These are phyloP conservation scores for Aspergillus thermomutatus DNA, from an alignment of 2,329 filamentous ascomycete species.

Conservation along the genomic window DNA sequence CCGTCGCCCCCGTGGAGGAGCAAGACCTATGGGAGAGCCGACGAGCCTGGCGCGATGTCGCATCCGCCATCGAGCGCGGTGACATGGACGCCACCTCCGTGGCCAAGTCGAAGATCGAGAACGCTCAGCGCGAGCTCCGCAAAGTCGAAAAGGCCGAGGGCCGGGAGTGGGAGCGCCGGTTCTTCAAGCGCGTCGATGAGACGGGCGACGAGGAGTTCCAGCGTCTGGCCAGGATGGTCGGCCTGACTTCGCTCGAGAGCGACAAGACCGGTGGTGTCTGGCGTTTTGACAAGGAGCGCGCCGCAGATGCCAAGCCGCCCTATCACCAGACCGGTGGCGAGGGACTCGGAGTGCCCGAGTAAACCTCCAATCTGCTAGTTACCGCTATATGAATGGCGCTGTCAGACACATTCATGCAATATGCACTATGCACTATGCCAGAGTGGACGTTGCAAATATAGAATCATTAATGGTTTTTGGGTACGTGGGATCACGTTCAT, in stretches of 20 bases:
- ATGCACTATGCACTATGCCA: too few relatives aligned
- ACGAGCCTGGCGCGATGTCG: slow-evolving; percentile 83
- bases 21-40: slow-evolving; percentile 87
- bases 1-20: slow-evolving; percentile 67
- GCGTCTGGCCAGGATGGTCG: slow-evolving; percentile 41
- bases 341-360: slow-evolving; percentile 34
- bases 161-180: slow-evolving; percentile 75
- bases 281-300: slow-evolving; percentile 61
- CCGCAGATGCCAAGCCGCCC: slow-evolving; percentile 39
- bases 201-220: slow-evolving; percentile 39
- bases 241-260: slow-evolving; percentile 49
- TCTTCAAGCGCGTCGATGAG: slow-evolving; percentile 59
- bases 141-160: slow-evolving; percentile 72
- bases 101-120: slow-evolving; percentile 88
- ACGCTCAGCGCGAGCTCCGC: slow-evolving; percentile 75
- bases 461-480: not conserved
- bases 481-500: slow-evolving; percentile 6
- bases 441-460: not conserved
- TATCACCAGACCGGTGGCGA: slow-evolving; percentile 41
- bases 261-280: slow-evolving; percentile 69
- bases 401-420: not conserved
- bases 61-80: slow-evolving; percentile 71
- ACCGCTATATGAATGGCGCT: not conserved
- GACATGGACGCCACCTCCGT: slow-evolving; percentile 76
- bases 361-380: not conserved